Conservation (phyloP, 2,329 filamentous ascomycete species). For the Colletotrichum sp. region DNA sequence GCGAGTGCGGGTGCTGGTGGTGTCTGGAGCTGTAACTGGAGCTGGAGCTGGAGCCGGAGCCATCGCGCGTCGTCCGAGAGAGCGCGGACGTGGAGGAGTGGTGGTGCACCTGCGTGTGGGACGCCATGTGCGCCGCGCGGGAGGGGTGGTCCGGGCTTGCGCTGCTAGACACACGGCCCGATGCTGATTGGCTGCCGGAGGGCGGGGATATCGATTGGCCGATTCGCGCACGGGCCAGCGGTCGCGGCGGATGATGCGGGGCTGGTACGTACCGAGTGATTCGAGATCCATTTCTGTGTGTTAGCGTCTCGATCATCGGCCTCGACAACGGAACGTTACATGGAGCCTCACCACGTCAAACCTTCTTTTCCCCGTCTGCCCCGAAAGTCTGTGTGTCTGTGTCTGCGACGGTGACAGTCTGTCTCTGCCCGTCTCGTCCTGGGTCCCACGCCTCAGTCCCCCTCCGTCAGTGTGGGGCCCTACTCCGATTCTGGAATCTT, state of each 20-base stretch:
- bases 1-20: neutral
- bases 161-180: neutral
- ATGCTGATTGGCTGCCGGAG: constrained; percentile 1
- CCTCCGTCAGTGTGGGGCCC: neutral
- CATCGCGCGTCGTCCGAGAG: neutral
- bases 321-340: constrained; percentile 22
- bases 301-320: constrained; percentile 14
- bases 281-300: neutral
- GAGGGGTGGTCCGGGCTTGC: neutral
- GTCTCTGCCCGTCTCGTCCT: neutral
- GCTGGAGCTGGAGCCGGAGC: neutral
- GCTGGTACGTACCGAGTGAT: neutral
- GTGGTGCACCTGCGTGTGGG: neutral
- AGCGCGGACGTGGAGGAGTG: neutral
- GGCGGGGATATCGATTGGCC: constrained; percentile 5
- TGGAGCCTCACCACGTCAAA: constrained; percentile 21
- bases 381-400: neutral
- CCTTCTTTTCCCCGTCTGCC: constrained; percentile 6
- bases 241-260: neutral
- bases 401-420: neutral
- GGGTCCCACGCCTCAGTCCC: neutral
- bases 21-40: neutral
- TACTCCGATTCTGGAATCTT: neutral
- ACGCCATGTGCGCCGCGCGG: constrained; percentile 12
- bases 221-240: neutral